Evolutionary conservation across 2,329 filamentous ascomycete genomes (phyloP).

Genomic region (Cucurbitaria berberidis): DNA sequence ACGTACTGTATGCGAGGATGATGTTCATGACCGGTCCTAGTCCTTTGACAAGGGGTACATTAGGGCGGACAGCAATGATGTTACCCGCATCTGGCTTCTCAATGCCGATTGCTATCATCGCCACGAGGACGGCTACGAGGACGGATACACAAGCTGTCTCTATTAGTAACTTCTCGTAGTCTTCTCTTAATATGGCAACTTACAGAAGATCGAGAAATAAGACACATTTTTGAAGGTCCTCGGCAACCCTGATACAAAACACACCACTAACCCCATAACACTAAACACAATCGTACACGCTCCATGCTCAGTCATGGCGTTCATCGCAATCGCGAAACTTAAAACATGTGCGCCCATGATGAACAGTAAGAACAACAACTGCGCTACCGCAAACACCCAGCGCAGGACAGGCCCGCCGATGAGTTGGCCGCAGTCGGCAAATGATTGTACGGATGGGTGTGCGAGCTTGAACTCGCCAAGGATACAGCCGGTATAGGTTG

Average conservation of each 20-base stretch:
- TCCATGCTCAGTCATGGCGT: constrained; percentile 65
- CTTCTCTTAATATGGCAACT: constrained; percentile 17
- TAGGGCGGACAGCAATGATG: constrained; percentile 30
- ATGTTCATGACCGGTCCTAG: constrained; percentile 61
- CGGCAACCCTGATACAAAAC: constrained; percentile 65
- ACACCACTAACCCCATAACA: constrained; percentile 64
- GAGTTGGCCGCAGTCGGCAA: constrained; percentile 70
- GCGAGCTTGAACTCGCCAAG: constrained; percentile 65
- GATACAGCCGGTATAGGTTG: constrained; percentile 67
- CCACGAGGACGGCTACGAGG: constrained; percentile 66
- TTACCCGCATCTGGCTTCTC: constrained; percentile 48
- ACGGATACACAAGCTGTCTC: constrained; percentile 66
- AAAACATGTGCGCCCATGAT: constrained; percentile 74
- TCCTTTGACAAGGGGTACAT: constrained; percentile 31
- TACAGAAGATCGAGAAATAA: constrained; percentile 66
- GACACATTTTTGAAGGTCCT: constrained; percentile 68
- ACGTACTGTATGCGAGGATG: constrained; percentile 65
- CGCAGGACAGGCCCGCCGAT: constrained; percentile 66
- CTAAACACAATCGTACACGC: constrained; percentile 70
- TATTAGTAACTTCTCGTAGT: constrained; percentile 20
- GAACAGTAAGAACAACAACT: constrained; percentile 70
- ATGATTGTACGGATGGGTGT: constrained; percentile 67
- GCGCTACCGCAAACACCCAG: constrained; percentile 67
- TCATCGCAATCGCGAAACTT: constrained; percentile 73
- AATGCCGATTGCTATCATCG: constrained; percentile 70